Base-by-base conservation (phyloP, 371 early-diverging fungal species). In the Mucor racemosus region DNA sequence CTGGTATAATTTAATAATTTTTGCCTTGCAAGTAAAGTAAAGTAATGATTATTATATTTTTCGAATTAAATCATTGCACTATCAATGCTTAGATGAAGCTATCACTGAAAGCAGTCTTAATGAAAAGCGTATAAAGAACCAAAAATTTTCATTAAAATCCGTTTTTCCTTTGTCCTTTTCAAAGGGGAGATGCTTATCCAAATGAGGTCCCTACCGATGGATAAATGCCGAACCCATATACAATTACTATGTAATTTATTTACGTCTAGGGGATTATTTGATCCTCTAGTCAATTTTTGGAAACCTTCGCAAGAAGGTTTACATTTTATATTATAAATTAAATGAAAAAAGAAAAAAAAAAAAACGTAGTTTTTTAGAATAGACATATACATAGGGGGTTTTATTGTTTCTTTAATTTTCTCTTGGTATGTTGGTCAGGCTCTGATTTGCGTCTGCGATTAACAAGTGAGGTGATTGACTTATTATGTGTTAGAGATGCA, bases 201-300 rank as follows among this genome's bases (percentile, higher is more conserved):
- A 54, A 46, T 72, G 72, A 72, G 68, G 72, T 68, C 15, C 56
- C 65, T 39, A 72, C 72, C 58, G 72, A 72, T 72, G 72, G 64
- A 60, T 68, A 65, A 67, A 54, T 68, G 72, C 72, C 72, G 68
- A 72, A 64, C 60, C 68, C 68, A 60, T 15, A 64, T 36, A 58
- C 31, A 48, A 54, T 33, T 66, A 41, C 34, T 38, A 40, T 59
- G 60, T 34, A 35, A 58, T 39, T 44, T 36, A 40, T 26, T 21
- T 44, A 54, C n/a, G 64, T 60, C 48, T 61, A 64, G 68, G 46
- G 42, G 56, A 33, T 53, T 26, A 17, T 17, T 13, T 60, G 5
- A 46, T 36, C 56, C 42, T 58, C 67, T 71, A 62, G 60, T 72
- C 65, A 72, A 72, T 72, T 72, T 72, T 72, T 72, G 68, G 72